phyloP scores from a whole-genome alignment of 2,329 filamentous ascomycete genomes.

The Talaromyces amestolkiae region DNA sequence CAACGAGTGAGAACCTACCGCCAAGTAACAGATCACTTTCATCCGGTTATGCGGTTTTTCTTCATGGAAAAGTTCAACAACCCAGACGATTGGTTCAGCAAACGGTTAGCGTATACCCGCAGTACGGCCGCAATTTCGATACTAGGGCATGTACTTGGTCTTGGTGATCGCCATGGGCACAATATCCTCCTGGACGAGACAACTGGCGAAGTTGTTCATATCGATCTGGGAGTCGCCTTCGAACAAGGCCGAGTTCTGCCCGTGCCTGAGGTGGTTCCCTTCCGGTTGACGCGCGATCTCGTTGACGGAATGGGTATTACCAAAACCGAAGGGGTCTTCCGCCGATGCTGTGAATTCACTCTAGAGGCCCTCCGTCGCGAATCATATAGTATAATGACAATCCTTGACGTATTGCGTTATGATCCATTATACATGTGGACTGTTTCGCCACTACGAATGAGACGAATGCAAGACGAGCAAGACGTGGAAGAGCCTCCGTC shows the following conservation, averaged over 20 bases:
- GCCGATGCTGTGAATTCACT: constrained; percentile 97
- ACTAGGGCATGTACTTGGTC: constrained; percentile 84
- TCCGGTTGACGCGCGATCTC: constrained; percentile 88
- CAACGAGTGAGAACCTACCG: constrained; percentile 72
- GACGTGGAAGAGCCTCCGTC: constrained; percentile 41
- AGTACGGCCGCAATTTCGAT: constrained; percentile 95
- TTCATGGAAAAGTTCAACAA: constrained; percentile 93
- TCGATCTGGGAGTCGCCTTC: constrained; percentile 94
- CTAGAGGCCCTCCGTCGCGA: constrained; percentile 93
- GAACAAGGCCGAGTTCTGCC: constrained; percentile 94
- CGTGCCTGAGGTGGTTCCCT: constrained; percentile 92
- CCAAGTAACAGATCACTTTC: constrained; percentile 75
- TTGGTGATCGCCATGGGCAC: constrained; percentile 92
- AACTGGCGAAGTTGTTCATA: constrained; percentile 92
- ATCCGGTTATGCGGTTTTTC: constrained; percentile 93
- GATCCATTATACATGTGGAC: constrained; percentile 97
- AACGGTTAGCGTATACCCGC: constrained; percentile 84
- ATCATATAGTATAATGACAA: constrained; percentile 96
- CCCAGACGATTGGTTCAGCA: constrained; percentile 93
- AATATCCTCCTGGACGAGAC: constrained; percentile 91
- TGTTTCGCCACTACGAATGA: constrained; percentile 67
- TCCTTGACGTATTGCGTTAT: constrained; percentile 95
- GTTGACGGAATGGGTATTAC: constrained; percentile 97
- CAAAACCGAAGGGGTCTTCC: constrained; percentile 91
- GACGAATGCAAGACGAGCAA: constrained; percentile 62